Conservation (phyloP, 179 eudicot species). For the Actinidia polygama region DNA sequence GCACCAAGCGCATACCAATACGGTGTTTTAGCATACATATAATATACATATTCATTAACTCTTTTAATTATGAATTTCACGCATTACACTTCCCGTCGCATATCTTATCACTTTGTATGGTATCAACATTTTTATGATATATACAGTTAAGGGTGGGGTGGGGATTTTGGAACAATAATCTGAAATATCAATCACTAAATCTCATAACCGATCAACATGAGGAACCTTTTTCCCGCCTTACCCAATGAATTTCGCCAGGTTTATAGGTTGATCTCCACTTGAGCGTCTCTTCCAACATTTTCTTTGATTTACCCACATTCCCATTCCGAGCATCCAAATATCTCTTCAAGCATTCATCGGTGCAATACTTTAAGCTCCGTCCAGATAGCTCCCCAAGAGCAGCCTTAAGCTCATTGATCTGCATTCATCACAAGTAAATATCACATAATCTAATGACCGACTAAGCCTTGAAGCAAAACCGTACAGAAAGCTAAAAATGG, state of each 20-base stretch:
- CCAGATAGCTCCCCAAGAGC: slow-evolving; percentile 60
- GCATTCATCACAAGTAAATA: background rate
- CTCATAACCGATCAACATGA: background rate
- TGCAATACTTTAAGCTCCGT: slow-evolving; percentile 44
- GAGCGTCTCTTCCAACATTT: slow-evolving; percentile 68
- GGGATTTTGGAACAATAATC: background rate
- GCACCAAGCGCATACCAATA: no score
- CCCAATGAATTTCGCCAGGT: slow-evolving; percentile 79
- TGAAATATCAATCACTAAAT: no score
- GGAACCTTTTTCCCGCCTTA: slow-evolving; percentile 24
- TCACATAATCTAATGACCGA: background rate
- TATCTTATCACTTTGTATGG: background rate
- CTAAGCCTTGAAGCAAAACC: background rate
- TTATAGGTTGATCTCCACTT: slow-evolving; percentile 63
- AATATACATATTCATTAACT: background rate
- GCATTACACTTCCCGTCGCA: background rate
- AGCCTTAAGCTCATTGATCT: slow-evolving; percentile 58
- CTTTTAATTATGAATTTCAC: background rate
- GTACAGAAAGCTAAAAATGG: background rate
- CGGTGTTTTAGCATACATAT: background rate
- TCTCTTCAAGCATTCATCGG: slow-evolving; percentile 64
- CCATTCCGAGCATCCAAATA: slow-evolving; percentile 66
- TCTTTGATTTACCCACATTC: slow-evolving; percentile 66
- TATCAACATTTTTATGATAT: no score
- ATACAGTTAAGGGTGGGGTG: no score